Percentiles rank a stretch among this genome's conserved stretches.
Conservation (phyloP, 331 rosid species). For the Phaseolus coccineus region DNA sequence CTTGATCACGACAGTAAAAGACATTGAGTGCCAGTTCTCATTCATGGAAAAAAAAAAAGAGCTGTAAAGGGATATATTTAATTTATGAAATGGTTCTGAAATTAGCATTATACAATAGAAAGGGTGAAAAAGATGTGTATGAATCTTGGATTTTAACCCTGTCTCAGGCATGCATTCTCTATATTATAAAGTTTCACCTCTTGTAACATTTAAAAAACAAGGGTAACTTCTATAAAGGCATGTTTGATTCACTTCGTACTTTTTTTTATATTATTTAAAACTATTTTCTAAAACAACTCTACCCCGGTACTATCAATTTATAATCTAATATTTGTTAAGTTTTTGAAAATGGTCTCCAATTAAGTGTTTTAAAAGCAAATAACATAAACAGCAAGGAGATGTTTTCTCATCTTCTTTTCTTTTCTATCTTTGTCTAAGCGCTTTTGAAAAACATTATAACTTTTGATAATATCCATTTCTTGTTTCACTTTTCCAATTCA, state of each 20-base stretch:
- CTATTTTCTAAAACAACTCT: background rate
- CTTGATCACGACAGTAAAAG: slow-evolving; percentile 67
- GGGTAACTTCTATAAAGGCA: background rate
- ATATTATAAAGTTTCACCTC: slow-evolving; percentile 34
- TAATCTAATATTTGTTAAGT: background rate
- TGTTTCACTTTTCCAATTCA: slow-evolving; percentile 36
- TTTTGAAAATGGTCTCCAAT: background rate
- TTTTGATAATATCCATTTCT: slow-evolving; percentile 28
- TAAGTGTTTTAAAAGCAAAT: background rate
- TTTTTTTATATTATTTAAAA: background rate
- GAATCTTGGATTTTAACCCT: slow-evolving; percentile 1
- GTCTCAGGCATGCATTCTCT: slow-evolving; percentile 6
- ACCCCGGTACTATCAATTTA: background rate
- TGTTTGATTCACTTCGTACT: background rate
- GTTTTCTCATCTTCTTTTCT: background rate
- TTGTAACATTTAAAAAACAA: slow-evolving; percentile 1
- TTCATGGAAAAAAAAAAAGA: slow-evolving; percentile 1
- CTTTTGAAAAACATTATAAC: background rate
- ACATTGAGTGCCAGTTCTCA: slow-evolving; percentile 34
- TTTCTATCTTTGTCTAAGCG: background rate
- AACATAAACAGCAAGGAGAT: background rate
- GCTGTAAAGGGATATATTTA: slow-evolving; percentile 4
- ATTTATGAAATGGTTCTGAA: slow-evolving; percentile 30
- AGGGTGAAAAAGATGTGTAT: slow-evolving; percentile 32
- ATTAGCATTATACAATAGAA: slow-evolving; percentile 17